Evolutionary conservation across 192 early-diverging fungal species (phyloP), one percentile per base, ranked within the genome.

Genomic region (Chytriomyces sp.): DNA sequence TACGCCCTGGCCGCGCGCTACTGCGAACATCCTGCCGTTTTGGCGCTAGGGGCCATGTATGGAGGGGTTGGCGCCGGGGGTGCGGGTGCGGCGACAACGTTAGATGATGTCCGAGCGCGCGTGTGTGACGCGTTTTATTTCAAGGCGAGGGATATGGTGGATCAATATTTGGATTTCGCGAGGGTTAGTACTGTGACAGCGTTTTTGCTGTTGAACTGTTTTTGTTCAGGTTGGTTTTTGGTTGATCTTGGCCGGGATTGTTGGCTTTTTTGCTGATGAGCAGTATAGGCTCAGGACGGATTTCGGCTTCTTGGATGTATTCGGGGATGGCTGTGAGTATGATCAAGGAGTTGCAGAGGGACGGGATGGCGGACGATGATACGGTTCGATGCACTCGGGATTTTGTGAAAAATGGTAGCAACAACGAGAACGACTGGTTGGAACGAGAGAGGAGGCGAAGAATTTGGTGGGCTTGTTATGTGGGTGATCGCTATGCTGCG

Each of bases 271-370:
- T 49, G 44, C 44, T 1, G 22, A n/a, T 62, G n/a, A 38, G 19
- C 14, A 17, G 19, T 8, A 59, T 26, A 68, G 62, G 54, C 5
- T 75, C 55, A 2, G 74, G 74, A 17, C 38, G 76, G 73, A 78
- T 77, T 10, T 78, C 80, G 1, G 78, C 76, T 0, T 78, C 80
- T 12, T 84, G 78, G 78, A 79, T 84, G 78, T 82, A 84, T 55
- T 78, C 79, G 5, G 80, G 78, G 52, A 82, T 82, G 81, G 83
- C 83, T 1, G 80, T 84, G 22, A 37, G 80, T 17, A 82, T 82
- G 78, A 70, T 82, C 7, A 73, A 80, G 36, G 78, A 80, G 55
- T 58, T 84, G 1, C 75, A 75, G 36, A 76, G 81, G 2, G 78
- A 77, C 66, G 78, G 83, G 26, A 66, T 74, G 8, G 78, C 71